Evolutionary conservation across 495 filamentous ascomycete genomes (phyloP), one percentile per base, ranked within the genome.

Genomic region (Lasiosphaeria ovina): DNA sequence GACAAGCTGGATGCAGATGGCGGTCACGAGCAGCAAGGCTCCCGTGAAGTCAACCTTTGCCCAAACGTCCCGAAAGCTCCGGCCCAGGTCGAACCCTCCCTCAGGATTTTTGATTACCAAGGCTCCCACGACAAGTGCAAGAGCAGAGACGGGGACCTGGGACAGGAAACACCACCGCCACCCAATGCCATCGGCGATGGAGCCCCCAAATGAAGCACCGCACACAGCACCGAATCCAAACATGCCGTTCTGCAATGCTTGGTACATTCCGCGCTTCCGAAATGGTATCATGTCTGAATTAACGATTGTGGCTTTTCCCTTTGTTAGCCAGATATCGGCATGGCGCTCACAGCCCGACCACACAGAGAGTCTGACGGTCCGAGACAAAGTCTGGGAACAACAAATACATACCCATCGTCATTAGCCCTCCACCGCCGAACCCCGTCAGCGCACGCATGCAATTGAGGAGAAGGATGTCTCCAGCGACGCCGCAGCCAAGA

Each of bases 211-310:
- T 0, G 73, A 77, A 0, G 79, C 80, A 12, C 79, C 79, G 61
- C 73, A 76, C 34, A 80, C 74, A 3, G 77, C 72, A 0, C 79
- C 79, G 52, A 87, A 87, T 0, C 84, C 85, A 64, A 84, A 80
- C 17, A 86, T 75, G 11, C 76, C 83, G 51, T 88, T 88, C 62
- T 87, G 84, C 31, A 83, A 65, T 0, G 83, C 84, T 57, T 88
- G 85, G 60, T 87, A 87, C 81, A 87, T 87, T 1, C 85, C 85
- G 10, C 85, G 74, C 33, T 77, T 78, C n/a, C 79, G 73, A 63
- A 87, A 85, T 0, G 85, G 85, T 42, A 88, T 86, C 65, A 88
- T 79, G 64, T 87, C 84, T 3, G 83, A 86, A 62, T 87, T 87
- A 55, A 88, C 79, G 53, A 87, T 86, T 0, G 85, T 87, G 1